Conservation (phyloP, 2,329 filamentous ascomycete species). For the Arthroderma sp. region DNA sequence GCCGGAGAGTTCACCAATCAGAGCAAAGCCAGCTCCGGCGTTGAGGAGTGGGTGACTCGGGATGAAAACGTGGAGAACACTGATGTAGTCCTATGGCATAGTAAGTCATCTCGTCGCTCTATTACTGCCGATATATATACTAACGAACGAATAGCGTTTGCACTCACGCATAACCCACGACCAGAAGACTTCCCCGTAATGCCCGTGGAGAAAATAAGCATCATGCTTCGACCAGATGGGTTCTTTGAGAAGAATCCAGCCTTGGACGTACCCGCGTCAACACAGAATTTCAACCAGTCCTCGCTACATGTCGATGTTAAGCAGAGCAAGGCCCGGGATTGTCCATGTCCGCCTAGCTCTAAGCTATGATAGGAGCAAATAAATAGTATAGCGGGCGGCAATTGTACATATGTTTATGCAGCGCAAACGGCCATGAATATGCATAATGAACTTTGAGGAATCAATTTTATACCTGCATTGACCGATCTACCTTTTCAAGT, state of each 20-base stretch:
- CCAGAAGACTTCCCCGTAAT: slow-evolving; percentile 58
- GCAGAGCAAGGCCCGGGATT: neutral
- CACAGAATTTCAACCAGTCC: slow-evolving; percentile 33
- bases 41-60: slow-evolving; percentile 41
- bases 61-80: slow-evolving; percentile 39
- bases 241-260: slow-evolving; percentile 44
- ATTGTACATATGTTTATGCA: too few species aligned
- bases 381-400: too few species aligned
- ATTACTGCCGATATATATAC: neutral
- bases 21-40: slow-evolving; percentile 42
- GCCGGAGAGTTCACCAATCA: slow-evolving; percentile 48
- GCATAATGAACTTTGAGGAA: too few species aligned
- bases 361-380: neutral
- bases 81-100: slow-evolving; percentile 30
- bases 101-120: slow-evolving; percentile 30
- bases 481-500: too few species aligned
- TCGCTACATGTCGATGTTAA: slow-evolving; percentile 22
- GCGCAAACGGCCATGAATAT: too few species aligned
- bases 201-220: slow-evolving; percentile 47
- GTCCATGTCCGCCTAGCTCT: neutral
- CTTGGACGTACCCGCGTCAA: slow-evolving; percentile 35
- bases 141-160: slow-evolving; percentile 26
- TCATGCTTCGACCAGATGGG: slow-evolving; percentile 40
- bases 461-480: too few species aligned
- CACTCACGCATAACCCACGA: slow-evolving; percentile 53